Evolutionary conservation across 805 yeast genomes (phyloP), one percentile per base, ranked within the genome.

Genomic region (Saccharomycodes ludwigii): DNA sequence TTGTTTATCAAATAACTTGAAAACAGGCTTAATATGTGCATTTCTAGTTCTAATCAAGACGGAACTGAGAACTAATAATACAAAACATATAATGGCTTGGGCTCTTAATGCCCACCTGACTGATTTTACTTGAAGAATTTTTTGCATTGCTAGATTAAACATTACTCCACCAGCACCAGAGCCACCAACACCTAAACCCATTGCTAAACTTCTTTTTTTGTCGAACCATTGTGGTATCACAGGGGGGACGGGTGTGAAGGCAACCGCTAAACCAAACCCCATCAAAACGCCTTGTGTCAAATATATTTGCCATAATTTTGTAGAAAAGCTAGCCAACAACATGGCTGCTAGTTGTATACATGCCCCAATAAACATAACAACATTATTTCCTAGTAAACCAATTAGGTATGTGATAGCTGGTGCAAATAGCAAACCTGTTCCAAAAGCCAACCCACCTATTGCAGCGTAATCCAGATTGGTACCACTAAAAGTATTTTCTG

Each of bases 391-490:
- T 6, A 68, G 33, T 15, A 34, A 37, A 14, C 76, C 74, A 22
- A 61, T 63, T 10, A 59, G 35, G 41, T 46, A 66, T 31, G 66
- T 68, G 21, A 69, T 58, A 1, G 67, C 25, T 0, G 79, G 78
- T 1, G 71, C 61, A 35, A 65, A 58, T 1, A 54, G 37, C n/a
- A 71, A 41, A 1, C 76, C 76, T 1, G 63, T 43, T 4, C 76
- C 76, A 44, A 71, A 67, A 0, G 76, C 65, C 10, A 73, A 46
- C 3, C 80, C 79, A 10, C 79, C 79, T 34, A 73, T 59, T 3
- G 63, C 57, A 24, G 74, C 72, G 46, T 61, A 73, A 38, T 69
- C 75, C 19, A 68, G 47, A 33, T 63, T 65, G 6, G 52, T 42
- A 5, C 70, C 73, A 2, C 46, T 42, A 37, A 70, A 73, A 2